Base-by-base conservation (phyloP, 495 filamentous ascomycete species). In the Xylaria intraflava region DNA sequence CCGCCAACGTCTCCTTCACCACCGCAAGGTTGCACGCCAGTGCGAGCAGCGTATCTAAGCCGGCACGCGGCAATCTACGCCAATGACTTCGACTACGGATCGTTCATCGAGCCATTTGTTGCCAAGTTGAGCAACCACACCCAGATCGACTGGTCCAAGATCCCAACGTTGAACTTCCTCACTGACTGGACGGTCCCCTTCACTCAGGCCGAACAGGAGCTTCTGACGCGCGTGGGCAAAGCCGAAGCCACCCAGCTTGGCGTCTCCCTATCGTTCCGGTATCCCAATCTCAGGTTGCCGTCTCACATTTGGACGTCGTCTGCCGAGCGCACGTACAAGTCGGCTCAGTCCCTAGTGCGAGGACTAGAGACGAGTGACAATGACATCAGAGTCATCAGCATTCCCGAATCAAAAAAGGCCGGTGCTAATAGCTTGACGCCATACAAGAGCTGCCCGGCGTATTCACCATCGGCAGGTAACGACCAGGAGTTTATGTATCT, bases 21-120 rank as follows among this genome's bases (percentile, higher is more conserved):
- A 26, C 67, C 69, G 5, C 65, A 72, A 59, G 73, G 74, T 33
- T 78, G 73, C 60, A 68, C 63, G 10, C 60, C 70, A 9, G 64
- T 62, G 3, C 58, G 63, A 22, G 74, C 70, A 1, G 67, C 71
- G 5, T 78, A 76, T 54, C 66, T 78, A 11, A 60, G 66, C 12
- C 71, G 74, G 7, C 74, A 76, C 56, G 71, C 74, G 0, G 74
- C 74, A 22, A 78, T 78, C 54, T 74, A 72, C 54, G 69, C 70
- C 51, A 78, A 76, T 40, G 73, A 75, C 56, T 74, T 68, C 31
- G 74, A 78, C 50, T 72, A 72, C 47, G 72, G 73, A 46, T 66
- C 66, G 27, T 76, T 74, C 52, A 72, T 76, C 19, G 67, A 71
- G 33, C 74, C 74, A 0, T 76, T 78, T 53, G 58, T 70, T 27